Conservation (phyloP, 768 basidiomycete genomes). For the Termitomyces sp. region DNA sequence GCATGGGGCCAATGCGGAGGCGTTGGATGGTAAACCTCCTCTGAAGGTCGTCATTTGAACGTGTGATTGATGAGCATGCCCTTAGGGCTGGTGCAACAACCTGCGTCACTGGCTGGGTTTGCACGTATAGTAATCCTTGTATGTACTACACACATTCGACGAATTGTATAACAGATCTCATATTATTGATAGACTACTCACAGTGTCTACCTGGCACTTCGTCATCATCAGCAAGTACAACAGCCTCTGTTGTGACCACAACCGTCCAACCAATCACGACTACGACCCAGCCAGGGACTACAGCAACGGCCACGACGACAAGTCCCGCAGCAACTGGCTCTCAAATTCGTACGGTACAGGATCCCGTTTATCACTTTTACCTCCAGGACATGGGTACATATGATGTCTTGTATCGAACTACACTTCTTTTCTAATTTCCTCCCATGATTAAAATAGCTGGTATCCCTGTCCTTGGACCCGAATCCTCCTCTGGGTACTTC, state of each 20-base stretch:
- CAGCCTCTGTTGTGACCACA: slow-evolving; percentile 24
- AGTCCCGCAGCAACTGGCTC: slow-evolving; percentile 35
- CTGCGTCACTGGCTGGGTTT: slow-evolving; percentile 37
- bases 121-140: slow-evolving; percentile 36
- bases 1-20: slow-evolving; percentile 42
- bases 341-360: slow-evolving; percentile 47
- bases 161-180: neutral
- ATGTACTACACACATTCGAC: slow-evolving; percentile 13
- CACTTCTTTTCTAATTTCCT: neutral
- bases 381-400: slow-evolving; percentile 41
- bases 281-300: slow-evolving; percentile 22
- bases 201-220: slow-evolving; percentile 42
- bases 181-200: slow-evolving; percentile 36
- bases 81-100: slow-evolving; percentile 36
- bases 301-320: slow-evolving; percentile 23
- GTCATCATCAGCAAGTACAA: slow-evolving; percentile 16
- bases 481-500: slow-evolving; percentile 44
- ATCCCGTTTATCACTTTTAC: slow-evolving; percentile 53
- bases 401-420: neutral
- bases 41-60: neutral
- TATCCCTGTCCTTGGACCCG: slow-evolving; percentile 44
- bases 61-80: neutral
- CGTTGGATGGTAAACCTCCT: slow-evolving; percentile 22
- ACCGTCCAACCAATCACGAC: slow-evolving; percentile 16
- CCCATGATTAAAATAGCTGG: slow-evolving; percentile 27